Conservation (phyloP, 2,329 filamentous ascomycete species). For the Neoascochyta sp. region DNA sequence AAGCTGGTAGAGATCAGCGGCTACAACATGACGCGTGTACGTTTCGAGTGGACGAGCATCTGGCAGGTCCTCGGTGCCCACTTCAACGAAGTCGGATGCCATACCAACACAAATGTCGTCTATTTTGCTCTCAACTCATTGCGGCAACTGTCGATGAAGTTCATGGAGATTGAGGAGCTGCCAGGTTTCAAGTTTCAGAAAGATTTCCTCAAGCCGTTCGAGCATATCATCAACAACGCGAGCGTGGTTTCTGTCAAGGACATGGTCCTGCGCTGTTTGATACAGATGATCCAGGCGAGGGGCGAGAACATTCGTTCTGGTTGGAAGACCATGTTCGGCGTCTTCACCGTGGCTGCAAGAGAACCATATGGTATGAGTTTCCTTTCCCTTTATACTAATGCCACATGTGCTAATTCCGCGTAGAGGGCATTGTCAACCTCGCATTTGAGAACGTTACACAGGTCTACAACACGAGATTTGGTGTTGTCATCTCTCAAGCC, state of each 20-base stretch:
- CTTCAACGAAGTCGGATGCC: constrained; percentile 96
- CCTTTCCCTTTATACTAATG: not conserved
- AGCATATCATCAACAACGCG: constrained; percentile 94
- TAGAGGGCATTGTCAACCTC: constrained; percentile 90
- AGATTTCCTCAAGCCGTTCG: constrained; percentile 96
- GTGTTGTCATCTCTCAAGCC: constrained; percentile 91
- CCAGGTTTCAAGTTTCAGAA: constrained; percentile 99
- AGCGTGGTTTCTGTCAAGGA: constrained; percentile 91
- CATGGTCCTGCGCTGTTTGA: constrained; percentile 90
- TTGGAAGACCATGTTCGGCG: constrained; percentile 99
- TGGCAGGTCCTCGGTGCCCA: constrained; percentile 98
- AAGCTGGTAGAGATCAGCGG: constrained; percentile 99
- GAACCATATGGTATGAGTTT: constrained; percentile 74
- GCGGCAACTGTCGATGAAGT: constrained; percentile 94
- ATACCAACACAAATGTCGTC: constrained; percentile 93
- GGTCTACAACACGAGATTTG: constrained; percentile 92
- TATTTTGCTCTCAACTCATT: constrained; percentile 96
- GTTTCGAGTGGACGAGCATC: constrained; percentile 97
- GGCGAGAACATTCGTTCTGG: constrained; percentile 96
- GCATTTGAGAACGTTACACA: constrained; percentile 96
- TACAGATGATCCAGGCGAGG: constrained; percentile 97
- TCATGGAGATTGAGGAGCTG: constrained; percentile 96
- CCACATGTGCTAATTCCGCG: constrained; percentile 12
- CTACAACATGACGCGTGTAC: constrained; percentile 98
- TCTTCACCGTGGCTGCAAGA: constrained; percentile 90